Evolutionary conservation across 2,329 filamentous ascomycete species (phyloP).

Genomic region (Bisporella sp.): DNA sequence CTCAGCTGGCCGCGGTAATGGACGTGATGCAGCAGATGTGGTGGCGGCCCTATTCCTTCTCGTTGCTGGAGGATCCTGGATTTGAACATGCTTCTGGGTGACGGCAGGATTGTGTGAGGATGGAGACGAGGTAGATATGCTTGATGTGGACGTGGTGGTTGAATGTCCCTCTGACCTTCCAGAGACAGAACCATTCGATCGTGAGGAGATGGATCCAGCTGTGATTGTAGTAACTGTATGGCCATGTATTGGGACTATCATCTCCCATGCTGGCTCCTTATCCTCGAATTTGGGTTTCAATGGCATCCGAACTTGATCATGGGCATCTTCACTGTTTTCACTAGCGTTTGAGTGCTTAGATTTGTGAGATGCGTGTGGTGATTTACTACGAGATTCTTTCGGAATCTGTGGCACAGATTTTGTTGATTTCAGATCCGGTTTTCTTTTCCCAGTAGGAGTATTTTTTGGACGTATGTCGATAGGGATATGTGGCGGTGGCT

Average conservation of each 20-base stretch:
- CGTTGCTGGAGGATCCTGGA: conserved; percentile 1
- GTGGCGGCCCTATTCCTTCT: neutral
- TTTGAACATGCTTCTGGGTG: conserved; percentile 1
- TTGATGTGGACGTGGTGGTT: conserved; percentile 3
- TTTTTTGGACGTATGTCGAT: neutral
- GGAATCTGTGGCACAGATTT: too few relatives aligned
- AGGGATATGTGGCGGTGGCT: conserved; percentile 1
- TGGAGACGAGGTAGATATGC: conserved; percentile 1
- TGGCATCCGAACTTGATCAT: neutral
- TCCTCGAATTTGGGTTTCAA: conserved; percentile 11
- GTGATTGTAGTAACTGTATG: conserved; percentile 8
- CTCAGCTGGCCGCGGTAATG: neutral
- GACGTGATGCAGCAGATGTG: conserved; percentile 1
- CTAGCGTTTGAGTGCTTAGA: neutral
- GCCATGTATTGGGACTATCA: conserved; percentile 11
- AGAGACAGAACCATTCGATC: conserved; percentile 11
- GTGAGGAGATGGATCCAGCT: conserved; percentile 11
- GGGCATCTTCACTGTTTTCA: neutral
- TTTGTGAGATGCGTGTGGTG: too few relatives aligned
- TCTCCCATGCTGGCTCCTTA: conserved; percentile 20
- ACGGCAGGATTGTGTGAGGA: neutral
- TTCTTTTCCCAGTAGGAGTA: too few relatives aligned
- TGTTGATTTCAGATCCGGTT: too few relatives aligned
- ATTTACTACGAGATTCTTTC: too few relatives aligned
- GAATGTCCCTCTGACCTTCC: conserved; percentile 11